Evolutionary conservation across 2,329 filamentous ascomycete species (phyloP).

Genomic region (Verticillium klebahnii): DNA sequence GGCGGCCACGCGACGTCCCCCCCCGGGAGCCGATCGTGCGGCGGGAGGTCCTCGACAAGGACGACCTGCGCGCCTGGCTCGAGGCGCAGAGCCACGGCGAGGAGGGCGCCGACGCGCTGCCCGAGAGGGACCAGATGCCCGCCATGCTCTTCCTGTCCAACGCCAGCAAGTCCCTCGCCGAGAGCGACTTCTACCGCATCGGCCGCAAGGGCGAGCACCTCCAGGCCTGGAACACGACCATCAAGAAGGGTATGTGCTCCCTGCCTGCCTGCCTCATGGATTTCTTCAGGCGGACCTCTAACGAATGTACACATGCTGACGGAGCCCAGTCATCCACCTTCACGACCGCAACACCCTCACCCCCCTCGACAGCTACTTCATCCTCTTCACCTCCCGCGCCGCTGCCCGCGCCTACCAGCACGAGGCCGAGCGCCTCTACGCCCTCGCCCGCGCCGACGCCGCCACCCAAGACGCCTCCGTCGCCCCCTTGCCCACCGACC

Average conservation of each 20-base stretch:
- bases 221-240: conserved; percentile 61
- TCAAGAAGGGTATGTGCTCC: conserved; percentile 44
- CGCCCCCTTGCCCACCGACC: conserved; percentile 29
- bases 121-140: conserved; percentile 1
- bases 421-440: conserved; percentile 33
- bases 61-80: conserved; percentile 11
- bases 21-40: not conserved
- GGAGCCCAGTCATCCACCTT: conserved; percentile 51
- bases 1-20: not conserved
- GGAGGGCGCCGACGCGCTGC: not conserved
- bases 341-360: conserved; percentile 60
- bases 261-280: too few relatives aligned
- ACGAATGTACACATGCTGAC: not conserved
- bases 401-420: conserved; percentile 58
- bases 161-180: conserved; percentile 53
- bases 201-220: conserved; percentile 58
- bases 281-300: too few relatives aligned
- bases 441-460: conserved; percentile 22
- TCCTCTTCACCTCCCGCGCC: conserved; percentile 59
- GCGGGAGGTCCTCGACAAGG: conserved; percentile 4
- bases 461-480: conserved; percentile 29
- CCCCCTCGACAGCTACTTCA: conserved; percentile 60
- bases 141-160: conserved; percentile 53
- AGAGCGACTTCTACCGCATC: conserved; percentile 68
- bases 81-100: conserved; percentile 4